These are phyloP conservation scores for Pseudogymnoascus sp. DNA, from an alignment of 2,329 filamentous ascomycete species.

Conservation along the genomic window DNA sequence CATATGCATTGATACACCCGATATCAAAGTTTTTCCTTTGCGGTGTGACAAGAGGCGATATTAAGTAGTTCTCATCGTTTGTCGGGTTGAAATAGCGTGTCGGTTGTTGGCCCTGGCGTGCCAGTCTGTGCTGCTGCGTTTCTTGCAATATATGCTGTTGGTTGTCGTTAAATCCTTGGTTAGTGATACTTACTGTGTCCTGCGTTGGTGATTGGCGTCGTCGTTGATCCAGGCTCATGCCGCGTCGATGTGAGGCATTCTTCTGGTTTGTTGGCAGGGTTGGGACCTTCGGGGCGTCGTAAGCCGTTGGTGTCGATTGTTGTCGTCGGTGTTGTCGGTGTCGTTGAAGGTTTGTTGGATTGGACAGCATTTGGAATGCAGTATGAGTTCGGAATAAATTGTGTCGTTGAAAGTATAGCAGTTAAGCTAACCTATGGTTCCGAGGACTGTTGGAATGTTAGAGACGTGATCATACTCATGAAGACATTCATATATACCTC, in stretches of 20 bases:
- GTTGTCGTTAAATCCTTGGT: slow-evolving; percentile 44
- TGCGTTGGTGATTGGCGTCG: slow-evolving; percentile 45
- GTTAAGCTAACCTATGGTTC: slow-evolving; percentile 43
- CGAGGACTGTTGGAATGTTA: slow-evolving; percentile 34
- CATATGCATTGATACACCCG: slow-evolving; percentile 33
- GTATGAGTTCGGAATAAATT: slow-evolving; percentile 58
- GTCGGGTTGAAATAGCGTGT: slow-evolving; percentile 21
- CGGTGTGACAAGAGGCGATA: slow-evolving; percentile 50
- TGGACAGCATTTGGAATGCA: slow-evolving; percentile 72
- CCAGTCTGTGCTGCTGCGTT: slow-evolving; percentile 81
- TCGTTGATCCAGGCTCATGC: slow-evolving; percentile 74
- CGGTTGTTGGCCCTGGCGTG: slow-evolving; percentile 59
- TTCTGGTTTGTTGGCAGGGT: slow-evolving; percentile 53
- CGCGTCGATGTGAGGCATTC: slow-evolving; percentile 64
- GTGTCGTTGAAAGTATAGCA: slow-evolving; percentile 45
- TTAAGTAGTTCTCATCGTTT: slow-evolving; percentile 47
- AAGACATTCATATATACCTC: slow-evolving; percentile 47
- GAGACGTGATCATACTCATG: background rate
- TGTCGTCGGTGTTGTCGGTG: slow-evolving; percentile 77
- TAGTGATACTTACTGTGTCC: slow-evolving; percentile 47
- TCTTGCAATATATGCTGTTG: slow-evolving; percentile 79
- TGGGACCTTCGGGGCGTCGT: slow-evolving; percentile 66
- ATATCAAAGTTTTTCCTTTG: slow-evolving; percentile 47
- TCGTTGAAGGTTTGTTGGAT: slow-evolving; percentile 65
- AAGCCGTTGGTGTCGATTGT: slow-evolving; percentile 73